Conservation (phyloP, 1,139 yeast genomes). For the Suhomyces choctaworum region DNA sequence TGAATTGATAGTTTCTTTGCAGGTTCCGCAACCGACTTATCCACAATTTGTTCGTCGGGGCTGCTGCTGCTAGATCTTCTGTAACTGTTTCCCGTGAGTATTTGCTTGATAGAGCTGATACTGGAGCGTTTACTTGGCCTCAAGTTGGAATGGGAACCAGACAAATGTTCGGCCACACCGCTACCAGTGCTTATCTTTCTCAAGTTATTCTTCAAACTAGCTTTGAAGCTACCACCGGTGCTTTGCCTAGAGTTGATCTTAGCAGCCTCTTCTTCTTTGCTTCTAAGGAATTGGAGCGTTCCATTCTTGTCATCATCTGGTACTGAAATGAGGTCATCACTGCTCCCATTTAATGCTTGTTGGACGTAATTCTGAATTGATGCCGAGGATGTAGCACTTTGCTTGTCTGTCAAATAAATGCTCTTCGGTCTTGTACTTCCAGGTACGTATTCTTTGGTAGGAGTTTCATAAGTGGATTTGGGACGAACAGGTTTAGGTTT, state of each 20-base stretch:
- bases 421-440: background rate
- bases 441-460: background rate
- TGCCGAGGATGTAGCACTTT: slow-evolving; percentile 20
- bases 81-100: slow-evolving; percentile 42
- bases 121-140: slow-evolving; percentile 37
- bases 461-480: slow-evolving; percentile 19
- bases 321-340: slow-evolving; percentile 14
- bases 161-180: slow-evolving; percentile 21
- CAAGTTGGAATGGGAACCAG: slow-evolving; percentile 10
- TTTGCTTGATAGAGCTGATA: slow-evolving; percentile 42
- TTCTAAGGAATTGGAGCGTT: slow-evolving; percentile 58
- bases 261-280: slow-evolving; percentile 37
- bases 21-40: slow-evolving; percentile 5
- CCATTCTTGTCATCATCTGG: slow-evolving; percentile 15
- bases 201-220: slow-evolving; percentile 35
- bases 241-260: slow-evolving; percentile 24
- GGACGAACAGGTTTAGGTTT: slow-evolving; percentile 17
- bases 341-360: slow-evolving; percentile 32
- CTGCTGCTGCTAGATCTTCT: slow-evolving; percentile 18
- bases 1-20: slow-evolving; percentile 54
- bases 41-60: slow-evolving; percentile 3
- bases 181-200: slow-evolving; percentile 46
- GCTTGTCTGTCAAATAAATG: slow-evolving; percentile 9
- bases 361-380: slow-evolving; percentile 39
- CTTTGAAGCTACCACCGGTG: slow-evolving; percentile 50